A percentile compares a stretch with the other conserved stretches of the same genome.
phyloP scores from a whole-genome alignment of 2,329 filamentous ascomycete genomes.

The Aspergillus fumigatiaffinis region DNA sequence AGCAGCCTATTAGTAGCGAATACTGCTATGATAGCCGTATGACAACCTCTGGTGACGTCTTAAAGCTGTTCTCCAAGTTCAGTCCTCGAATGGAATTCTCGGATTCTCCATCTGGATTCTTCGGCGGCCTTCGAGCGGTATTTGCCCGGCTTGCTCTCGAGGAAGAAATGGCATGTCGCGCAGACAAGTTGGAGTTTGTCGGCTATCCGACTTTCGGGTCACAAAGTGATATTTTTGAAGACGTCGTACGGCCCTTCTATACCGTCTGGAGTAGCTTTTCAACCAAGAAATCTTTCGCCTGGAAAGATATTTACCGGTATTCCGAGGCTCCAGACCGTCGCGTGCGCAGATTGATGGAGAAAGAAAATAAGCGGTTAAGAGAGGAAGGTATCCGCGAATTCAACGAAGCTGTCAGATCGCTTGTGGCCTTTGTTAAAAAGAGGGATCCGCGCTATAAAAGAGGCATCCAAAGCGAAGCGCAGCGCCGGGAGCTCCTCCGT shows the following conservation, averaged over 20 bases:
- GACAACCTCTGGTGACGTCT: conserved; percentile 76
- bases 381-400: conserved; percentile 83
- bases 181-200: conserved; percentile 56
- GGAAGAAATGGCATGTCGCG: conserved; percentile 70
- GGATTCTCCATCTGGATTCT: conserved; percentile 79
- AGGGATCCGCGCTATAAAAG: conserved; percentile 80
- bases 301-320: conserved; percentile 80
- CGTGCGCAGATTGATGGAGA: conserved; percentile 82
- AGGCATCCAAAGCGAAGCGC: conserved; percentile 71
- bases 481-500: conserved; percentile 73
- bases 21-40: conserved; percentile 68
- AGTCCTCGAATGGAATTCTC: conserved; percentile 73
- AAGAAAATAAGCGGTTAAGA: conserved; percentile 81
- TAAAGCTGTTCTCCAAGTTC: conserved; percentile 74
- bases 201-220: conserved; percentile 81
- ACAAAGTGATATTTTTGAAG: conserved; percentile 70
- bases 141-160: conserved; percentile 79
- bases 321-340: conserved; percentile 84
- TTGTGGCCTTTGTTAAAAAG: conserved; percentile 86
- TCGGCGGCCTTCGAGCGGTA: conserved; percentile 68
- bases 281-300: conserved; percentile 80
- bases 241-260: conserved; percentile 77
- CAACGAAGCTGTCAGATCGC: conserved; percentile 82
- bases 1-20: conserved; percentile 43
- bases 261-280: conserved; percentile 73